Evolutionary conservation across 768 basidiomycete species (phyloP).

Genomic region (Tephrocybe sp.): DNA sequence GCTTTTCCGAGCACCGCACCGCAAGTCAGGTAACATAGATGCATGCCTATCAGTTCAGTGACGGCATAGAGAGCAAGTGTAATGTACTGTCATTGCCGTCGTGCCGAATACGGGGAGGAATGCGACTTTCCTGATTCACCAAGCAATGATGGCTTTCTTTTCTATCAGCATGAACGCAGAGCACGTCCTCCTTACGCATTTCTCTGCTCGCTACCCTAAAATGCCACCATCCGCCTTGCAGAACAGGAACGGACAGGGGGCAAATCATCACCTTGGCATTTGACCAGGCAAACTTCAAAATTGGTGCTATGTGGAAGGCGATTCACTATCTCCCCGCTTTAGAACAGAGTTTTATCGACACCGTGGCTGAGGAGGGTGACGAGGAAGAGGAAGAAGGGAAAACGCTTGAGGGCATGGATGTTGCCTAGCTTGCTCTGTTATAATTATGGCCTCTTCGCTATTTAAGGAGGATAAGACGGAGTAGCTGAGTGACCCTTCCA

Average conservation of each 20-base stretch:
- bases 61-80: too few relatives aligned
- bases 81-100: too few relatives aligned
- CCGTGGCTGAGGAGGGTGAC: slow-evolving; percentile 46
- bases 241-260: slow-evolving; percentile 3
- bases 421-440: slow-evolving; percentile 16
- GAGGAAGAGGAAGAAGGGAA: slow-evolving; percentile 28
- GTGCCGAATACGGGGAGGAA: slow-evolving; percentile 63
- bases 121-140: slow-evolving; percentile 88
- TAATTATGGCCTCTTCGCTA: too few relatives aligned
- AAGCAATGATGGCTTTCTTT: slow-evolving; percentile 75
- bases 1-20: too few relatives aligned
- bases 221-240: slow-evolving; percentile 57
- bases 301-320: slow-evolving; percentile 90
- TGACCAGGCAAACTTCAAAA: slow-evolving; percentile 70
- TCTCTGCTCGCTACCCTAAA: slow-evolving; percentile 92
- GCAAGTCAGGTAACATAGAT: too few relatives aligned
- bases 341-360: slow-evolving; percentile 58
- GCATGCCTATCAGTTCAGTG: too few relatives aligned
- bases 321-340: slow-evolving; percentile 73
- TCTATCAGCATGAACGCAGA: slow-evolving; percentile 68
- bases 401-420: slow-evolving; percentile 16
- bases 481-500: too few relatives aligned
- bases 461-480: too few relatives aligned
- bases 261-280: slow-evolving; percentile 75
- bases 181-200: slow-evolving; percentile 90